Evolutionary conservation across 148 eudicot species (phyloP).

Genomic region (Oxyria digyna): DNA sequence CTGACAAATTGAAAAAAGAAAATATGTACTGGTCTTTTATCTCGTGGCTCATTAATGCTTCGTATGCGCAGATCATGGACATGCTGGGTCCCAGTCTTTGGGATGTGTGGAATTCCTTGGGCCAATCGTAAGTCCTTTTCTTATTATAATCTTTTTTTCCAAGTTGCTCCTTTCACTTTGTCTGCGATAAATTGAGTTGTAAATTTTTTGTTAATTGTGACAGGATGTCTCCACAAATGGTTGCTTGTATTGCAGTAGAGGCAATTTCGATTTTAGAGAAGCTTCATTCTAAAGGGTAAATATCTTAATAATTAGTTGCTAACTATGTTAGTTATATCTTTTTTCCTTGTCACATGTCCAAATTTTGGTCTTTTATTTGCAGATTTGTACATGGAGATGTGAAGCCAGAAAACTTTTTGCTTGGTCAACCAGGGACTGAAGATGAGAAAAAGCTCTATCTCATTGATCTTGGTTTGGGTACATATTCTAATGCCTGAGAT

Average conservation of each 20-base stretch:
- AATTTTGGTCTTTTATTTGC: not conserved
- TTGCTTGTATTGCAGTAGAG: slow-evolving; percentile 91
- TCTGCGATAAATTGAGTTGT: not conserved
- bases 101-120: slow-evolving; percentile 92
- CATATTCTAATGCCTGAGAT: too few relatives aligned
- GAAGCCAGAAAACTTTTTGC: slow-evolving; percentile 34
- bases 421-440: slow-evolving; percentile 57
- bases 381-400: slow-evolving; percentile 98
- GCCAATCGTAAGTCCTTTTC: slow-evolving; percentile 66
- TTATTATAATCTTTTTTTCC: not conserved
- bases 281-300: slow-evolving; percentile 79
- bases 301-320: not conserved
- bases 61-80: slow-evolving; percentile 66
- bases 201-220: slow-evolving; percentile 11
- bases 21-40: not conserved
- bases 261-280: slow-evolving; percentile 90
- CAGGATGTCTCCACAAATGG: slow-evolving; percentile 94
- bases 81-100: slow-evolving; percentile 96
- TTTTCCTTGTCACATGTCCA: not conserved
- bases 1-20: not conserved
- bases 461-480: slow-evolving; percentile 93
- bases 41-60: not conserved
- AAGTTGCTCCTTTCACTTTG: not conserved
- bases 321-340: not conserved
- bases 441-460: slow-evolving; percentile 94